These are phyloP conservation scores for Helianthus tuberosus DNA, from an alignment of 129 eudicot genomes.

Conservation along the genomic window DNA sequence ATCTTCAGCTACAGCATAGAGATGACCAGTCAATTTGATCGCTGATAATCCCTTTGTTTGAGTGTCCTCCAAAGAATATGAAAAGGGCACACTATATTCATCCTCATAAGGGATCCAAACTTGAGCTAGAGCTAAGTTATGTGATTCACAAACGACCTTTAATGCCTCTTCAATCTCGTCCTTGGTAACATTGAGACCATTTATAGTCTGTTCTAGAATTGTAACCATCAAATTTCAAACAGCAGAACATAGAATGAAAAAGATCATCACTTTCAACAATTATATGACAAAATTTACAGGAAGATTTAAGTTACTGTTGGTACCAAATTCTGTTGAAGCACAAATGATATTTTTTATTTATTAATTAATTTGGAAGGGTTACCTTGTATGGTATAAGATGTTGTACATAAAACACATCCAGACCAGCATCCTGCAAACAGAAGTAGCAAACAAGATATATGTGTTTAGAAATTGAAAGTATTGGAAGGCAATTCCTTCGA, in stretches of 20 bases:
- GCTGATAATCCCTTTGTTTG: background rate
- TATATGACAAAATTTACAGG: background rate
- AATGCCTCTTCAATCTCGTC: background rate
- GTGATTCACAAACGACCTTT: background rate
- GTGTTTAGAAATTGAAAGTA: too few relatives aligned
- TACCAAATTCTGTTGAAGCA: background rate
- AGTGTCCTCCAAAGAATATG: too few relatives aligned
- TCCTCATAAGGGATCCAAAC: slow-evolving; percentile 15
- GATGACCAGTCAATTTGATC: slow-evolving; percentile 10
- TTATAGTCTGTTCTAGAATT: slow-evolving; percentile 7
- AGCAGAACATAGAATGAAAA: background rate
- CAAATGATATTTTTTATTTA: too few relatives aligned
- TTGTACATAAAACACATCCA: too few relatives aligned
- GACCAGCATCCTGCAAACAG: too few relatives aligned
- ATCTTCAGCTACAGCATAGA: too few relatives aligned
- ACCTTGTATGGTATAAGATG: too few relatives aligned
- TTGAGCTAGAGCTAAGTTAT: background rate
- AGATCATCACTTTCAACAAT: background rate
- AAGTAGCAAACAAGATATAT: too few relatives aligned
- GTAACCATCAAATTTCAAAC: background rate
- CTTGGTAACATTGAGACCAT: background rate
- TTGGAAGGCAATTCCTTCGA: too few relatives aligned
- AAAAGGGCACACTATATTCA: too few relatives aligned
- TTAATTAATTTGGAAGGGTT: too few relatives aligned
- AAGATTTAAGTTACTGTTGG: background rate